phyloP scores from a whole-genome alignment of 139 green algal genomes.

The Nannochloris sp. region DNA sequence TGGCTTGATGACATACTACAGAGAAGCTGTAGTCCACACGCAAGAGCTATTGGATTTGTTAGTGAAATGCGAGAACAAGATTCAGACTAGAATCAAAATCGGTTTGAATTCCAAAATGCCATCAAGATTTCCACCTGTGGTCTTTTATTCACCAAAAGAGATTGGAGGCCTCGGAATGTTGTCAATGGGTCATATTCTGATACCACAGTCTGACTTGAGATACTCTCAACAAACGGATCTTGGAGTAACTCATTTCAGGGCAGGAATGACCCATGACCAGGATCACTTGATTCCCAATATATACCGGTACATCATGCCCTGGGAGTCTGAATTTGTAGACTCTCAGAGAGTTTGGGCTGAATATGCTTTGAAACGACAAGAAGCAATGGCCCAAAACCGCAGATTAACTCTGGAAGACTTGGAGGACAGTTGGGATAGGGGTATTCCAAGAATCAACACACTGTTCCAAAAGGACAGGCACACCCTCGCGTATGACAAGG shows the following conservation, averaged over 20 bases:
- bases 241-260: constrained; percentile 96
- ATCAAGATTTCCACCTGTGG: constrained; percentile 90
- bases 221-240: constrained; percentile 84
- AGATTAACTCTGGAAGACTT: constrained; percentile 85
- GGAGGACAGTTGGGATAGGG: constrained; percentile 97
- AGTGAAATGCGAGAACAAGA: constrained; percentile 99
- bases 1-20: constrained; percentile 96
- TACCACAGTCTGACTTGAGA: constrained; percentile 69
- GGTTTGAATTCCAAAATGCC: constrained; percentile 98
- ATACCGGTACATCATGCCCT: constrained; percentile 95
- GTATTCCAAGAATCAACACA: constrained; percentile 99
- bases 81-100: constrained; percentile 98
- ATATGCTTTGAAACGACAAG: constrained; percentile 96
- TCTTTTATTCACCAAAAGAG: constrained; percentile 98
- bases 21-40: constrained; percentile 88
- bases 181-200: constrained; percentile 99
- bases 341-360: constrained; percentile 96
- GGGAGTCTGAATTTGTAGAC: constrained; percentile 97
- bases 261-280: constrained; percentile 97
- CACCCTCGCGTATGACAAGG: constrained; percentile 98
- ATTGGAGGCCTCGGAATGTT: constrained; percentile 98
- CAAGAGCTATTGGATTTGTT: constrained; percentile 98
- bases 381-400: constrained; percentile 67
- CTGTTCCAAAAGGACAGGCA: constrained; percentile 99
- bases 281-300: constrained; percentile 99